Percentiles rank a stretch among this genome's conserved stretches.
phyloP scores from a whole-genome alignment of 164 flowering plant genomes.

The Cinnamomum micranthum region DNA sequence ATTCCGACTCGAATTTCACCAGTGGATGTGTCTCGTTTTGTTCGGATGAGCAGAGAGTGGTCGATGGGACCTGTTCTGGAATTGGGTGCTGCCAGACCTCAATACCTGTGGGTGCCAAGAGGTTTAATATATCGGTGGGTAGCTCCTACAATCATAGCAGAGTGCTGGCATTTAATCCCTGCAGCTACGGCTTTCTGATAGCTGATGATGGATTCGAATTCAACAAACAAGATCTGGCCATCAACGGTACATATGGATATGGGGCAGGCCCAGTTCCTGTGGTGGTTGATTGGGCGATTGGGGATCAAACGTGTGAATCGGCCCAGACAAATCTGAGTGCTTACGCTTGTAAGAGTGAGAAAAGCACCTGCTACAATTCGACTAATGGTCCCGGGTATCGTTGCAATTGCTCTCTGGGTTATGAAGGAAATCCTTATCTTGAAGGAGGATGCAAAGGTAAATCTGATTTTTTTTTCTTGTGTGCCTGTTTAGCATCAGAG shows the following conservation, averaged over 20 bases:
- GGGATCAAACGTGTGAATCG: not conserved
- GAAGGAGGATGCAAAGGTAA: not conserved
- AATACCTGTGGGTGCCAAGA: not conserved
- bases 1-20: not conserved
- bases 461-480: too few species aligned
- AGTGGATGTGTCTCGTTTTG: constrained; percentile 7
- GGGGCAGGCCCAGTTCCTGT: not conserved
- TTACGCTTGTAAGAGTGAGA: not conserved
- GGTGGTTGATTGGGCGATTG: not conserved
- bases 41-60: not conserved
- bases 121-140: not conserved
- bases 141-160: not conserved
- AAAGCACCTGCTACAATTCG: not conserved
- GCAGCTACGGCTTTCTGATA: not conserved
- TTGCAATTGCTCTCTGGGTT: not conserved
- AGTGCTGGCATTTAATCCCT: not conserved
- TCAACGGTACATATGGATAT: not conserved
- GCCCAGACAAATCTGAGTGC: not conserved
- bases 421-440: not conserved
- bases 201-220: not conserved
- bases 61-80: not conserved
- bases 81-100: constrained; percentile 1
- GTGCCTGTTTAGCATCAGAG: too few species aligned
- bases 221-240: not conserved
- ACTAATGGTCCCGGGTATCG: not conserved